Evolutionary conservation across 805 yeast species (phyloP).

Genomic region (Phaffomyces antillensis): DNA sequence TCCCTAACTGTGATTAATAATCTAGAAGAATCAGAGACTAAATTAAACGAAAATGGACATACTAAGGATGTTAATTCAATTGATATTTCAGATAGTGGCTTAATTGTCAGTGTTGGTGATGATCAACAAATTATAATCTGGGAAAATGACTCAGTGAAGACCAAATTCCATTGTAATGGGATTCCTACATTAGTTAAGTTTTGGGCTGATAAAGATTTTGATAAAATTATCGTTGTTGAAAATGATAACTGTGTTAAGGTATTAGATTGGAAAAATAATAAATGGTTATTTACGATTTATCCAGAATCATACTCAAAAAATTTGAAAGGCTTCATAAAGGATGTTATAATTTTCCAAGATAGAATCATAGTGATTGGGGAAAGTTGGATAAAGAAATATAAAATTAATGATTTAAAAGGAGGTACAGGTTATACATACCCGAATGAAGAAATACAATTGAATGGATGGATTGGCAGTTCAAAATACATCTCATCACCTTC

Average conservation of each 20-base stretch:
- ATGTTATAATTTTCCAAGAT: slow-evolving; percentile 19
- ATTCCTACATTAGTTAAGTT: slow-evolving; percentile 25
- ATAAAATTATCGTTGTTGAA: slow-evolving; percentile 28
- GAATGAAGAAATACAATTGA: slow-evolving; percentile 10
- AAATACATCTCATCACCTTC: slow-evolving; percentile 13
- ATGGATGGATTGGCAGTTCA: slow-evolving; percentile 17
- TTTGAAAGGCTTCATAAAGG: slow-evolving; percentile 11
- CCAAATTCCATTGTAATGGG: slow-evolving; percentile 8
- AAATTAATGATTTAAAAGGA: slow-evolving; percentile 19
- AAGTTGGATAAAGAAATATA: slow-evolving; percentile 29
- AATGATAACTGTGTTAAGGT: slow-evolving; percentile 25
- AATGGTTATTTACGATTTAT: slow-evolving; percentile 26
- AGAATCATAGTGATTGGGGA: slow-evolving; percentile 25
- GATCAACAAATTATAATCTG: slow-evolving; percentile 25
- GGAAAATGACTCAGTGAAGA: slow-evolving; percentile 17
- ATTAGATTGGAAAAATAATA: slow-evolving; percentile 26
- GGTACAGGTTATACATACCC: slow-evolving; percentile 29
- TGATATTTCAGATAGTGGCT: slow-evolving; percentile 25
- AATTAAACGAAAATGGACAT: slow-evolving; percentile 12
- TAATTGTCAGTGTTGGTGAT: slow-evolving; percentile 26
- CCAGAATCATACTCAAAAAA: slow-evolving; percentile 21
- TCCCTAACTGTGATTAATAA: slow-evolving; percentile 17
- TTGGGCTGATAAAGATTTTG: slow-evolving; percentile 27
- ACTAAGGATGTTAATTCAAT: slow-evolving; percentile 22
- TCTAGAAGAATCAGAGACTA: slow-evolving; percentile 11